Conservation (phyloP, 805 yeast species). For the Yarrowia bubula region DNA sequence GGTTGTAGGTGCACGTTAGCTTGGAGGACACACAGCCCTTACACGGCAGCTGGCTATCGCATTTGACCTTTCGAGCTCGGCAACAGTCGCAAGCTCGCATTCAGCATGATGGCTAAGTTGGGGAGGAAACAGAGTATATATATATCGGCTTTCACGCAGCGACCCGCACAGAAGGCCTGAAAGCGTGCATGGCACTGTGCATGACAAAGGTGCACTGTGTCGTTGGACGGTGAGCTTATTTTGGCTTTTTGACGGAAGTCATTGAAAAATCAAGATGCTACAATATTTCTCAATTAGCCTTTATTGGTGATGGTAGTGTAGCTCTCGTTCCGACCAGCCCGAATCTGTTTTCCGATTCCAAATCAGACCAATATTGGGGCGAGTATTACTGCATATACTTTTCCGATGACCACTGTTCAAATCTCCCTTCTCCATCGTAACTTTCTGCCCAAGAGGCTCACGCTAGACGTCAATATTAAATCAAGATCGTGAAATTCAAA, state of each 20-base stretch:
- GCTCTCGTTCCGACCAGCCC: not conserved
- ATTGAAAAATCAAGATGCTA: too few relatives aligned
- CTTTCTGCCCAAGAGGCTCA: not conserved
- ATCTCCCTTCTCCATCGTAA: not conserved
- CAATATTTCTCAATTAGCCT: not conserved
- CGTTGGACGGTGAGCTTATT: not conserved
- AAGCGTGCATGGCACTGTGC: not conserved
- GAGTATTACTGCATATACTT: not conserved
- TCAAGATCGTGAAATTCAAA: too few relatives aligned
- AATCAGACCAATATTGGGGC: not conserved
- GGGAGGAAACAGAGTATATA: not conserved
- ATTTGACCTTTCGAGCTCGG: conserved; percentile 22
- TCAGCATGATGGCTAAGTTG: not conserved
- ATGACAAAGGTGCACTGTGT: not conserved
- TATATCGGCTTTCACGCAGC: not conserved
- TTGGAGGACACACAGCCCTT: conserved; percentile 18
- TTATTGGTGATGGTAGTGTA: too few relatives aligned
- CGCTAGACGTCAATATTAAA: too few relatives aligned
- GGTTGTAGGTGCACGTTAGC: conserved; percentile 21
- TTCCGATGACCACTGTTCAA: not conserved
- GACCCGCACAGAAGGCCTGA: not conserved
- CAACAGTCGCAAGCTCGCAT: conserved; percentile 26
- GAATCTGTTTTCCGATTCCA: not conserved
- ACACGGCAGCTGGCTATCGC: conserved; percentile 25
- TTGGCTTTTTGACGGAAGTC: too few relatives aligned